phyloP scores from a whole-genome alignment of 179 eudicot species.

The Silene coronaria region DNA sequence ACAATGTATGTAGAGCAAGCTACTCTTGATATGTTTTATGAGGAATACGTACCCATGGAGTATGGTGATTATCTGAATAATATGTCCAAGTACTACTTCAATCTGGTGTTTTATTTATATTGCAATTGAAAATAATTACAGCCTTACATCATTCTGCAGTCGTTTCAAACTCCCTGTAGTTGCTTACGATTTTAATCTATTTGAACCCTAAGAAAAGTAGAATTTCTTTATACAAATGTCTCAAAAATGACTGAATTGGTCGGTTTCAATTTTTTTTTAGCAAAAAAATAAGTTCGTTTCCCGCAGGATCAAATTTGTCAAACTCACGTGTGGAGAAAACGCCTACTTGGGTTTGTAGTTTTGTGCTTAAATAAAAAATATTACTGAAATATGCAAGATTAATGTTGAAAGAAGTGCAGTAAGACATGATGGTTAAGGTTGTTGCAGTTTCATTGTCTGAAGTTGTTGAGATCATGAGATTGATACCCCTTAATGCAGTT shows the following conservation, averaged over 20 bases:
- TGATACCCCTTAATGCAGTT: too few relatives aligned
- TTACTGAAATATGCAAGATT: not conserved
- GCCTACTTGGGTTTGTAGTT: not conserved
- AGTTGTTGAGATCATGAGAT: too few relatives aligned
- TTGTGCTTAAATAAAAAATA: not conserved
- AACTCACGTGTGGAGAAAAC: not conserved
- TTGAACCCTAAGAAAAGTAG: not conserved
- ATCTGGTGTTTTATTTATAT: slow-evolving; percentile 6
- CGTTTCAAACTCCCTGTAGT: not conserved
- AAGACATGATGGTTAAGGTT: too few relatives aligned
- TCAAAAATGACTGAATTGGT: not conserved
- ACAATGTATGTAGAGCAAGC: too few relatives aligned
- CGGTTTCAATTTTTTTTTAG: not conserved
- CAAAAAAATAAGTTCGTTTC: not conserved
- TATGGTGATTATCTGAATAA: slow-evolving; percentile 53
- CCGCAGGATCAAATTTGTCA: not conserved
- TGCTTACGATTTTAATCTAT: not conserved
- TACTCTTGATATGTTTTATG: slow-evolving; percentile 19
- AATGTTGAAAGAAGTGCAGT: not conserved
- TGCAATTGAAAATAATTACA: not conserved
- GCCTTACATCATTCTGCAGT: not conserved
- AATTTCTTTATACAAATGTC: not conserved
- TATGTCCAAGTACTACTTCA: slow-evolving; percentile 47
- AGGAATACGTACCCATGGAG: slow-evolving; percentile 65
- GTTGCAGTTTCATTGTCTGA: too few relatives aligned